Evolutionary conservation across 257 asterid genomes (phyloP), one percentile per base, ranked within the genome.

Genomic region (Jaltomata sinuosa): DNA sequence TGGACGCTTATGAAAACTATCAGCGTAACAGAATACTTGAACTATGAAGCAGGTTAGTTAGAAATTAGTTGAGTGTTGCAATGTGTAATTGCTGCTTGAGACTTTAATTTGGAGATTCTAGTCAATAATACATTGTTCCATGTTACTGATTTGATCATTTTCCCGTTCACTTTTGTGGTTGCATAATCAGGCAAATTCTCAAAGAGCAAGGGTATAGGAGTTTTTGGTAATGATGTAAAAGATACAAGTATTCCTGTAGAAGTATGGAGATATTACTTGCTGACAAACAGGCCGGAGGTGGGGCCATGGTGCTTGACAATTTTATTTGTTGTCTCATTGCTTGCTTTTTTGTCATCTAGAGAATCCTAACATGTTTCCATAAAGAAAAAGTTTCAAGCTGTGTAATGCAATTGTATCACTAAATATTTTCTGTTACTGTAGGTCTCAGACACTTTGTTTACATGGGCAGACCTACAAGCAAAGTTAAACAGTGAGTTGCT

Each of bases 1-100:
- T 96, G 99, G 99, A 96, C 99, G 84, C 86, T 96, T 93, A 92
- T 96, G 99, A 93, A 94, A 88, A 94, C 98, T 31, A 94, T 96
- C 88, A 96, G 99, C 71, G 99, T 94, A 34, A 96, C 99, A 27
- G 99, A 96, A 83, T 96, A 96, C 89, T 89, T 96, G 88, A 96
- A 96, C 88, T 96, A 96, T 84, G 99, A 96, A 92, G 90, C 99
- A 89, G 99, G 99, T 96, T 85, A 86, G 91, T 85, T 5, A 45
- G 84, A 38, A 52, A 42, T 27, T 22, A n/a, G 29, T 54, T 42
- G 59, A 34, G 32, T 65, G 21, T 69, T 80, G 79, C 40, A 64
- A 36, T 21, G 9, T 67, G 31, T 29, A n/a, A 15, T 34, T 74
- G 40, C n/a, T 12, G 21, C 21, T 36, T 22, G 21, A 42, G 45